These are phyloP conservation scores for Anisodus acutangulus DNA, from an alignment of 257 asterid genomes.

Conservation along the genomic window DNA sequence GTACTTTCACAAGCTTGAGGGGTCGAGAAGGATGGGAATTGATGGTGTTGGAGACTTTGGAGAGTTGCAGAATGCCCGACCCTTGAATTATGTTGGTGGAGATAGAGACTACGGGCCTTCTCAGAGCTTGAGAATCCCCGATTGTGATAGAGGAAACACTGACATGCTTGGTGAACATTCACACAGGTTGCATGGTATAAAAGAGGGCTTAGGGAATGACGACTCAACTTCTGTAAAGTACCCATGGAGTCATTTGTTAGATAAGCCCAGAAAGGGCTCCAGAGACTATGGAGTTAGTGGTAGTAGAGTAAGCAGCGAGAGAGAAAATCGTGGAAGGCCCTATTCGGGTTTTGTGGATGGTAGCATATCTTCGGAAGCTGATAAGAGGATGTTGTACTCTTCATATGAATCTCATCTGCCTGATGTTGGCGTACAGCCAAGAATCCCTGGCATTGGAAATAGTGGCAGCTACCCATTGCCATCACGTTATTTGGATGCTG, in stretches of 20 bases:
- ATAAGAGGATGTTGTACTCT: slow-evolving; percentile 44
- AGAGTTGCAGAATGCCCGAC: slow-evolving; percentile 39
- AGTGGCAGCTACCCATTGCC: slow-evolving; percentile 35
- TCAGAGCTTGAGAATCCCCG: slow-evolving; percentile 31
- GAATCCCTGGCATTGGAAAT: slow-evolving; percentile 35
- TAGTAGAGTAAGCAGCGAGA: slow-evolving; percentile 41
- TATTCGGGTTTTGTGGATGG: slow-evolving; percentile 37
- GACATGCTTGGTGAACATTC: slow-evolving; percentile 31
- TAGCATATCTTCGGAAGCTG: slow-evolving; percentile 43
- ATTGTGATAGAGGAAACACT: slow-evolving; percentile 40
- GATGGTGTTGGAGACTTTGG: slow-evolving; percentile 30
- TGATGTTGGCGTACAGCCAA: slow-evolving; percentile 37
- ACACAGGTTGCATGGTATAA: slow-evolving; percentile 35
- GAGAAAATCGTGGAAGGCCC: slow-evolving; percentile 36
- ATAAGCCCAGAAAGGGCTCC: slow-evolving; percentile 40
- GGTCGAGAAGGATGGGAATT: slow-evolving; percentile 40
- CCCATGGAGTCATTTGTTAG: slow-evolving; percentile 40
- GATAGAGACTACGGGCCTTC: slow-evolving; percentile 28
- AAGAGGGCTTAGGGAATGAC: slow-evolving; percentile 37
- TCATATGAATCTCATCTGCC: slow-evolving; percentile 41
- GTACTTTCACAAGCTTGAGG: slow-evolving; percentile 39
- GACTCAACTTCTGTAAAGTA: slow-evolving; percentile 45
- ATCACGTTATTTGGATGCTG: slow-evolving; percentile 40
- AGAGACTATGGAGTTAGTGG: slow-evolving; percentile 41
- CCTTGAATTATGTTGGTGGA: slow-evolving; percentile 37